Conservation (phyloP, 176 grass and related monocot genomes). For the Hordeum marinum region DNA sequence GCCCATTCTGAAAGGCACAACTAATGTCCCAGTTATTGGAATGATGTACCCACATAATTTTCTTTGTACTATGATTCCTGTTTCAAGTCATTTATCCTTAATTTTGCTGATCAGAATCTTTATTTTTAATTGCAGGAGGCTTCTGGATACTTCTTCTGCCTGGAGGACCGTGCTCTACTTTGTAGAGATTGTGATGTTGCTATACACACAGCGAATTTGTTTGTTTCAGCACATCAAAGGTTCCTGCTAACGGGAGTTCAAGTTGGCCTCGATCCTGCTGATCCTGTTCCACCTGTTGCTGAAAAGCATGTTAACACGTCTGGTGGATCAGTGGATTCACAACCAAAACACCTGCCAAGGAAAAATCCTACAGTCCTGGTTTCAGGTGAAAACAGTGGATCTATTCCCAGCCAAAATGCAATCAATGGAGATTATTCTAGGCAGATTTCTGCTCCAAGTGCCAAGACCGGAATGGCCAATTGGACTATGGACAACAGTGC, state of each 20-base stretch:
- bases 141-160: slow-evolving; percentile 93
- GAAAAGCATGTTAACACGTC: slow-evolving; percentile 15
- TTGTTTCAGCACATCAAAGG: slow-evolving; percentile 68
- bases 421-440: slow-evolving; percentile 14
- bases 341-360: slow-evolving; percentile 23
- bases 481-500: slow-evolving; percentile 15
- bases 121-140: slow-evolving; percentile 56
- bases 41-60: background rate
- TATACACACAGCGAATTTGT: slow-evolving; percentile 73
- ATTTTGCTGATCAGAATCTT: background rate
- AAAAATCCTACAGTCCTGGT: background rate
- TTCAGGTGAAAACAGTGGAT: slow-evolving; percentile 31
- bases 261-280: slow-evolving; percentile 65
- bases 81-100: slow-evolving; percentile 2
- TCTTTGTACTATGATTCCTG: background rate
- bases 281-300: slow-evolving; percentile 41
- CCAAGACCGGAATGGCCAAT: slow-evolving; percentile 5
- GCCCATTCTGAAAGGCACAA: background rate
- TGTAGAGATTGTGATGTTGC: slow-evolving; percentile 84
- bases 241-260: slow-evolving; percentile 86
- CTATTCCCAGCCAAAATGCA: slow-evolving; percentile 30
- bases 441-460: slow-evolving; percentile 28
- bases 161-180: slow-evolving; percentile 86
- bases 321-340: slow-evolving; percentile 16
- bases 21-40: background rate